Evolutionary conservation across 2,329 filamentous ascomycete species (phyloP), one percentile per base, ranked within the genome.

Genomic region (Diaporthe eres): DNA sequence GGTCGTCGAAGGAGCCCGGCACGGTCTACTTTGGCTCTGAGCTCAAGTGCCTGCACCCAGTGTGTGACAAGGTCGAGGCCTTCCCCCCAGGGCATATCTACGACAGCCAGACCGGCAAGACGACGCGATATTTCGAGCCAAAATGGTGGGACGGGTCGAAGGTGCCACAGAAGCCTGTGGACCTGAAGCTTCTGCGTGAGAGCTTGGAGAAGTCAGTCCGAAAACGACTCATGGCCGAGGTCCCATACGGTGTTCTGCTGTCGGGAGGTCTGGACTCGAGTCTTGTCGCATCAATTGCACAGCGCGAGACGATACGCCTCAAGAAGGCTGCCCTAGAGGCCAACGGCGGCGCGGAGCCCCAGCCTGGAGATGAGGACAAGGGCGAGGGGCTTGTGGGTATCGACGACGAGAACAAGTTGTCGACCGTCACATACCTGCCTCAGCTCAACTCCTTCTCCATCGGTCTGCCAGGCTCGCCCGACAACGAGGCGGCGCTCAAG

Each of bases 381-480:
- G 90, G 90, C 77, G 92, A 94, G 81, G 92, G 94, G 67, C 90
- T 98, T 63, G 96, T 98, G 76, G 97, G 97, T 81, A 97, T 99
- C 80, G 97, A 98, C 81, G 96, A 98, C 83, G 92, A 96, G 76
- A 94, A 98, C 88, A 91, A 96, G 82, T 88, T 98, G 77, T 95
- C 94, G 67, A 98, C 96, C 19, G 91, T 98, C 78, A 97, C 96
- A 74, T 95, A 97, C 82, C 92, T 98, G 73, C 95, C 96, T 49
- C 94, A 98, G 85, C 92, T 99, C 85, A 97, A 98, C 91, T 98
- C 96, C 22, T 99, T 99, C 90, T 99, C 97, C 22, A 99, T 99
- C 80, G 97, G 97, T 82, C 92, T 99, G 49, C 96, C 96, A 10
- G 94, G 93, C 80, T 95, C 97, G 47, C 97, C 97, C 68, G 97